Percentiles rank a stretch among this genome's conserved stretches.
Conservation (phyloP, 1,284 basidiomycete species). For the Naganishia liquefaciens region DNA sequence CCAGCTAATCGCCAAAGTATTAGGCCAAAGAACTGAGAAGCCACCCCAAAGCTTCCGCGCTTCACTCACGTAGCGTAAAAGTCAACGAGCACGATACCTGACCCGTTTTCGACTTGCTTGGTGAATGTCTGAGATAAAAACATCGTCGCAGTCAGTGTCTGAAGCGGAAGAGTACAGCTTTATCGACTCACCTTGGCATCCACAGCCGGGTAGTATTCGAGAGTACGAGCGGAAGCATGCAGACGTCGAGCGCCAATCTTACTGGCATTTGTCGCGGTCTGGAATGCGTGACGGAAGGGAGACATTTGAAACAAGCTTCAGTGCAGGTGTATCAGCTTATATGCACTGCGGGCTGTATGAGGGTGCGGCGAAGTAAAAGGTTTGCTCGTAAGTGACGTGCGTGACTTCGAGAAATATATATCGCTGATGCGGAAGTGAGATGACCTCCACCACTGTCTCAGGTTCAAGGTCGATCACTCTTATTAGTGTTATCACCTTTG, state of each 20-base stretch:
- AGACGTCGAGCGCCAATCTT: constrained; percentile 23
- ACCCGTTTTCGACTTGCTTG: constrained; percentile 28
- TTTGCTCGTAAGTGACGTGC: too few relatives aligned
- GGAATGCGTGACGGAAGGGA: constrained; percentile 14
- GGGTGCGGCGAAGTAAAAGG: background rate
- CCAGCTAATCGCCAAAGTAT: constrained; percentile 41
- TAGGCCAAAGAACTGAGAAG: background rate
- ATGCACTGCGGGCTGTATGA: background rate
- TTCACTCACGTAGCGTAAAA: constrained; percentile 51
- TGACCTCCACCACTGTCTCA: constrained; percentile 5
- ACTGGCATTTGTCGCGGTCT: constrained; percentile 3
- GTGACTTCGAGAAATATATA: background rate
- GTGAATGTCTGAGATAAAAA: constrained; percentile 19
- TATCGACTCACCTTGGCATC: constrained; percentile 25
- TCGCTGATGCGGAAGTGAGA: constrained; percentile 3
- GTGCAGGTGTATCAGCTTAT: background rate
- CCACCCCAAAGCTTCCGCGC: background rate
- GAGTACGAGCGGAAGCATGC: constrained; percentile 25
- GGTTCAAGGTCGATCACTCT: too few relatives aligned
- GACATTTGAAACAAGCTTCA: constrained; percentile 3
- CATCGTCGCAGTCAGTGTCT: background rate
- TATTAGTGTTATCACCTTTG: too few relatives aligned
- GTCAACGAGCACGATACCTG: constrained; percentile 46
- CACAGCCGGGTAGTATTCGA: constrained; percentile 29
- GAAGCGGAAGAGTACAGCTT: background rate